These are phyloP conservation scores for Boletus coccyginus DNA, from an alignment of 768 basidiomycete species.

Conservation along the genomic window DNA sequence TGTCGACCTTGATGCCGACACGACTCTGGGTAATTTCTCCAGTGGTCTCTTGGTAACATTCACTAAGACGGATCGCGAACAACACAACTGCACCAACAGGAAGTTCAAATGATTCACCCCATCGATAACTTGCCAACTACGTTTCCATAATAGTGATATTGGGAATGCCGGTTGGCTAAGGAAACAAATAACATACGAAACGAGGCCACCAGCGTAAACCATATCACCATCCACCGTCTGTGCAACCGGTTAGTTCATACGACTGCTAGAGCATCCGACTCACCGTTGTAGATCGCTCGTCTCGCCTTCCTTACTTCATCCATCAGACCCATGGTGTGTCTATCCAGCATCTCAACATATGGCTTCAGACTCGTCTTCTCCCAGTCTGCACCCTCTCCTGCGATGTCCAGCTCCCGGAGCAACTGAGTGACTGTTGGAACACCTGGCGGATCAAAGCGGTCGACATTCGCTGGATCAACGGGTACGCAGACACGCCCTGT, in stretches of 20 bases:
- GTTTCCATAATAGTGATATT: no score
- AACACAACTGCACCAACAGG: no score
- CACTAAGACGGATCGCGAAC: no score
- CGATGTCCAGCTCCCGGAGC: slow-evolving; percentile 70
- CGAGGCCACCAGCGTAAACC: not conserved
- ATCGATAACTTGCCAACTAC: no score
- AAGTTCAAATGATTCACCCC: no score
- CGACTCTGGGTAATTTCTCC: no score
- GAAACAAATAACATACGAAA: no score
- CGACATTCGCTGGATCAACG: slow-evolving; percentile 67
- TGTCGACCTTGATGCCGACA: no score
- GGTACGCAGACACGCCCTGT: slow-evolving; percentile 50
- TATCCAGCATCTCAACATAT: slow-evolving; percentile 57
- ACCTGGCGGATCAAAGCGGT: slow-evolving; percentile 70
- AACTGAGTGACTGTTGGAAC: slow-evolving; percentile 84
- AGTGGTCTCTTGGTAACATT: no score
- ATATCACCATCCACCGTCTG: slow-evolving; percentile 23
- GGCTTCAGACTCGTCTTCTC: slow-evolving; percentile 82
- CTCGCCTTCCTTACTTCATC: slow-evolving; percentile 29
- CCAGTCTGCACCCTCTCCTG: slow-evolving; percentile 68
- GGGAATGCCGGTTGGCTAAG: no score
- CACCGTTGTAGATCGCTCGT: slow-evolving; percentile 20
- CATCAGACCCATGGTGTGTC: slow-evolving; percentile 46
- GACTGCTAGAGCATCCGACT: not conserved
- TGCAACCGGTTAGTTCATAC: not conserved